phyloP scores from a whole-genome alignment of 129 eudicot species.

The Silybum marianum region DNA sequence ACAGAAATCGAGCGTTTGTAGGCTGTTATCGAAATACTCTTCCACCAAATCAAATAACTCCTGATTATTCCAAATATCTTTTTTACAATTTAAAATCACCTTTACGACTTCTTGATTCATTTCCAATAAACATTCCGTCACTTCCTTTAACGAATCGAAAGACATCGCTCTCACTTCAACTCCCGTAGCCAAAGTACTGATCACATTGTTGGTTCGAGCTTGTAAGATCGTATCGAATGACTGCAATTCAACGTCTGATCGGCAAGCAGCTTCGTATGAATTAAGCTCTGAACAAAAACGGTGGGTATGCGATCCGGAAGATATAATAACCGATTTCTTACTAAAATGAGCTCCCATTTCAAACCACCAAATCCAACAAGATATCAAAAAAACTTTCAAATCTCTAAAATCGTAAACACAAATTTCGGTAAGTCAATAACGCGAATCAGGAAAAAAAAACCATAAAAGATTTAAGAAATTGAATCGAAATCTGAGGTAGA shows the following conservation, averaged over 20 bases:
- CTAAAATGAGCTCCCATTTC: slow-evolving; percentile 62
- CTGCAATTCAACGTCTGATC: slow-evolving; percentile 46
- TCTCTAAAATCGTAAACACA: not conserved
- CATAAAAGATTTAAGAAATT: not conserved
- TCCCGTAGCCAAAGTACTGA: slow-evolving; percentile 48
- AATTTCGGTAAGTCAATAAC: not conserved
- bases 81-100: slow-evolving; percentile 61
- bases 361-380: not conserved
- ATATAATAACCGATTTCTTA: slow-evolving; percentile 49
- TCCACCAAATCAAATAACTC: slow-evolving; percentile 64
- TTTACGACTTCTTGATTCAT: slow-evolving; percentile 69
- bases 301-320: slow-evolving; percentile 18
- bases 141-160: slow-evolving; percentile 54
- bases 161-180: slow-evolving; percentile 64
- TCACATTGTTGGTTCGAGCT: slow-evolving; percentile 51
- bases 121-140: slow-evolving; percentile 56
- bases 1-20: slow-evolving; percentile 55
- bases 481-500: not conserved
- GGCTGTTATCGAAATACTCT: slow-evolving; percentile 57
- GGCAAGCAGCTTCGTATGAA: slow-evolving; percentile 59
- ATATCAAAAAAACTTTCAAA: not conserved
- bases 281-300: slow-evolving; percentile 40
- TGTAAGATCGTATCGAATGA: slow-evolving; percentile 54
- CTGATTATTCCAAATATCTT: slow-evolving; percentile 59
- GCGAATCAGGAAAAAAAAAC: not conserved